Base-by-base conservation (phyloP, 2,329 filamentous ascomycete species). In the Diaporthe destruens region DNA sequence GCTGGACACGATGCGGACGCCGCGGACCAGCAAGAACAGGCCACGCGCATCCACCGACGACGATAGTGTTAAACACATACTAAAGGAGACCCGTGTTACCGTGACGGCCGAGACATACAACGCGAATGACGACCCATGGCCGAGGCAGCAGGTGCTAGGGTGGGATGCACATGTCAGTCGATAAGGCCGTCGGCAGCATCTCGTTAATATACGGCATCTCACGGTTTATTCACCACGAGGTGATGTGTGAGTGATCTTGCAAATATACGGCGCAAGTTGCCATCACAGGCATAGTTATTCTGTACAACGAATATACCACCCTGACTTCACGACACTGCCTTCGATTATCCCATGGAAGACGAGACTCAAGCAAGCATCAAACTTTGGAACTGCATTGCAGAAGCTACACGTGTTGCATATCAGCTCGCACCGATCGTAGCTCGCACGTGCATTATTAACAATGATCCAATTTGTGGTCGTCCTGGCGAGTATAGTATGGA, bases 31-130 rank as follows among this genome's bases (percentile, higher is more conserved):
- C 68, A 71, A 47, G 9, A 76, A 71, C 57, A 71, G 67, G 4
- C 49, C 9, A 1, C 49, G 61, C 18, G 49, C 73, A 29, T 53
- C 65, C 44, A 72, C 74, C 72, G 65, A 80, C 72, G 77, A 76
- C 6, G 80, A 82, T 55, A 82, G 80, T 66, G 78, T 82, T 75
- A 82, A 80, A 72, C 79, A 83, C n/a, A 82, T 83, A 32, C 72
- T 82, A 70, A 83, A 82, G 74, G 80, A 82, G 72, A 82, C 81
- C 0, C 66, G 77, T 6, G 75, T 80, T 6, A 77, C 75, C 1
- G 75, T 80, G 49, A 77, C 74, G 29, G 73, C 71, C 11, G 75
- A 75, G 53, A 47, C 57, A 14, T 67, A 67, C 34, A 42, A 36
- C 25, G 18, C 61, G 18, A 63, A 65, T 0, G 75, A 74, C 14